Conservation (phyloP, 2,329 filamentous ascomycete species). For the Arthrobotrys sphaeroides region DNA sequence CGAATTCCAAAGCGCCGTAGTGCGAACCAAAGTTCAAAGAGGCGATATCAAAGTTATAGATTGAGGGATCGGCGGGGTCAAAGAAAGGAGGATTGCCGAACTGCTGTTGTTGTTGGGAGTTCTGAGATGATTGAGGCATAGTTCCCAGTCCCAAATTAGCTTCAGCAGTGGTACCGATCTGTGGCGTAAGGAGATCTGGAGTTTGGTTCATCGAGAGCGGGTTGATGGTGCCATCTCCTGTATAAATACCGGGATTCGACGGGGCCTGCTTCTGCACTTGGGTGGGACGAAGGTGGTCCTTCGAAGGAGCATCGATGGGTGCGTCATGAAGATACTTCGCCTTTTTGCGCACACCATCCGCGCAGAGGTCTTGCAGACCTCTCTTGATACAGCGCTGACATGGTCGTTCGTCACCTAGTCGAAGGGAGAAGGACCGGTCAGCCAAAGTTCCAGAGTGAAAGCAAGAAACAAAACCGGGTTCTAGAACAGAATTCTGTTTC, state of each 20-base stretch:
- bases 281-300: slow-evolving; percentile 56
- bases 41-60: slow-evolving; percentile 96
- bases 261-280: slow-evolving; percentile 41
- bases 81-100: slow-evolving; percentile 72
- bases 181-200: slow-evolving; percentile 59
- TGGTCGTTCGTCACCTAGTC: slow-evolving; percentile 87
- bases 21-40: slow-evolving; percentile 95
- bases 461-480: not conserved
- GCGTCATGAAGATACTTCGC: slow-evolving; percentile 98
- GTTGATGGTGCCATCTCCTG: slow-evolving; percentile 57
- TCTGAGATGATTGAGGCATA: slow-evolving; percentile 57
- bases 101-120: slow-evolving; percentile 60
- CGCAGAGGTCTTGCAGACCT: slow-evolving; percentile 86
- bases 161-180: slow-evolving; percentile 44
- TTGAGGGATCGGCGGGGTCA: slow-evolving; percentile 87
- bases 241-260: slow-evolving; percentile 53
- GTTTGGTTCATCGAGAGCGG: slow-evolving; percentile 56
- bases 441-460: slow-evolving; percentile 9
- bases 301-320: slow-evolving; percentile 64
- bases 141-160: slow-evolving; percentile 44
- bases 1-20: slow-evolving; percentile 93
- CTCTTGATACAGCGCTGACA: slow-evolving; percentile 95
- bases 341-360: slow-evolving; percentile 97
- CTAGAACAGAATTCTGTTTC: slow-evolving; percentile 50
- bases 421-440: slow-evolving; percentile 41